Evolutionary conservation across 768 basidiomycete genomes (phyloP).

Genomic region (Pleurotus tuoliensis): DNA sequence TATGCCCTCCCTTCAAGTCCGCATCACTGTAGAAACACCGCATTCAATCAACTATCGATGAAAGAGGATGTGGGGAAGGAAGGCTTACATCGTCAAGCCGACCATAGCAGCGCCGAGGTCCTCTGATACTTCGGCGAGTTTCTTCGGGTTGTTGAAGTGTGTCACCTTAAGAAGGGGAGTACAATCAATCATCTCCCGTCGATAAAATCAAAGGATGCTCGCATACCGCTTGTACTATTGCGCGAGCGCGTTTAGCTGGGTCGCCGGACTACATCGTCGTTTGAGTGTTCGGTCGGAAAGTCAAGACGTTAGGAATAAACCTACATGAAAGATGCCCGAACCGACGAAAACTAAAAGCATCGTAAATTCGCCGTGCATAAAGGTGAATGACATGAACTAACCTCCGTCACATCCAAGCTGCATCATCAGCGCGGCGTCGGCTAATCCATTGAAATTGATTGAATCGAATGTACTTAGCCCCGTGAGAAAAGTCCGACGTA

Average conservation of each 20-base stretch:
- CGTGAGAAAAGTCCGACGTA: conserved; percentile 24
- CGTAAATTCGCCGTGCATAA: conserved; percentile 8
- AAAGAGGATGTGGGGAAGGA: background rate
- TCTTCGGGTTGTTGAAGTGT: conserved; percentile 91
- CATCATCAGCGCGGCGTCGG: conserved; percentile 99
- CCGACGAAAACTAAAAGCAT: conserved; percentile 84
- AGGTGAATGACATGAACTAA: conserved; percentile 31
- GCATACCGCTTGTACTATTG: conserved; percentile 91
- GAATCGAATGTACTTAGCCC: conserved; percentile 8
- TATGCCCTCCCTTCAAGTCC: conserved; percentile 66
- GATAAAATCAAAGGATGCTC: conserved; percentile 4
- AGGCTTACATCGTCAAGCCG: conserved; percentile 80
- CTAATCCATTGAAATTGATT: conserved; percentile 30
- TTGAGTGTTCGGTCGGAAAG: background rate
- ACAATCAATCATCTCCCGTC: conserved; percentile 9
- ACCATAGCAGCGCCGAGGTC: conserved; percentile 92
- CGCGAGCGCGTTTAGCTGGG: conserved; percentile 89
- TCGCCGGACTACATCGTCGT: conserved; percentile 66
- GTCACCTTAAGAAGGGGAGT: conserved; percentile 56
- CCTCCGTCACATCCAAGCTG: conserved; percentile 96
- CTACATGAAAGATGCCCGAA: conserved; percentile 91
- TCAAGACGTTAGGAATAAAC: background rate
- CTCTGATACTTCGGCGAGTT: conserved; percentile 87
- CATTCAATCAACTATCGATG: background rate
- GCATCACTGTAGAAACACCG: conserved; percentile 40